Percentiles rank a stretch among this genome's conserved stretches.
phyloP scores from a whole-genome alignment of 345 rosid genomes.

The Trapa bicornis region DNA sequence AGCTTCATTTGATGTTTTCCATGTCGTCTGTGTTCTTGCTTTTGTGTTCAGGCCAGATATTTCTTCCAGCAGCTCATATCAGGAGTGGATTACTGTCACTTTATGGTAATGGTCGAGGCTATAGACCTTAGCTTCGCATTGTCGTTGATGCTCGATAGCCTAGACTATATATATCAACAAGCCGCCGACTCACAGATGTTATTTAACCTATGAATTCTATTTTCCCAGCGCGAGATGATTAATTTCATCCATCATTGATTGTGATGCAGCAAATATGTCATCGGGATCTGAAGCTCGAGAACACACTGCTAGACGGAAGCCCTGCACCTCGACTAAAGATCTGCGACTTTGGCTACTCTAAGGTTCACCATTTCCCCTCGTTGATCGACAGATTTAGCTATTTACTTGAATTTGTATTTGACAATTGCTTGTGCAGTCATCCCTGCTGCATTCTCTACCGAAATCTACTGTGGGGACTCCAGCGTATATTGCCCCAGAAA shows the following conservation, averaged over 20 bases:
- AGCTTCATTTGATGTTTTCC: background rate
- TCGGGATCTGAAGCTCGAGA: slow-evolving; percentile 88
- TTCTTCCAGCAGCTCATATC: slow-evolving; percentile 90
- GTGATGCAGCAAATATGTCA: slow-evolving; percentile 81
- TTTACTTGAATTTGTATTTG: background rate
- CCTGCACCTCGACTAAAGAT: slow-evolving; percentile 87
- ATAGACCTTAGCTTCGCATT: no score
- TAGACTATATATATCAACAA: no score
- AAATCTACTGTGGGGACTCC: background rate
- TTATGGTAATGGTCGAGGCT: slow-evolving; percentile 32
- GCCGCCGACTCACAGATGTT: no score
- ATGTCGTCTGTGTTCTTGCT: background rate
- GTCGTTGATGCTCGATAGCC: no score
- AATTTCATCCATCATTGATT: no score
- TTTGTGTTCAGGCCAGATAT: slow-evolving; percentile 57
- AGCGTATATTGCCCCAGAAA: background rate
- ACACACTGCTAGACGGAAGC: slow-evolving; percentile 79
- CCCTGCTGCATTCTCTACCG: slow-evolving; percentile 72
- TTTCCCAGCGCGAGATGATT: no score
- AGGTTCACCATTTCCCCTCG: slow-evolving; percentile 28
- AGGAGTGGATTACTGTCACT: slow-evolving; percentile 72
- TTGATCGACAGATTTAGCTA: background rate
- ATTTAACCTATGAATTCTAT: no score
- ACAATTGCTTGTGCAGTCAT: slow-evolving; percentile 33
- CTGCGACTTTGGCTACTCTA: slow-evolving; percentile 91